Evolutionary conservation across 345 rosid species (phyloP), one percentile per base, ranked within the genome.

Genomic region (Syzygium jambos): DNA sequence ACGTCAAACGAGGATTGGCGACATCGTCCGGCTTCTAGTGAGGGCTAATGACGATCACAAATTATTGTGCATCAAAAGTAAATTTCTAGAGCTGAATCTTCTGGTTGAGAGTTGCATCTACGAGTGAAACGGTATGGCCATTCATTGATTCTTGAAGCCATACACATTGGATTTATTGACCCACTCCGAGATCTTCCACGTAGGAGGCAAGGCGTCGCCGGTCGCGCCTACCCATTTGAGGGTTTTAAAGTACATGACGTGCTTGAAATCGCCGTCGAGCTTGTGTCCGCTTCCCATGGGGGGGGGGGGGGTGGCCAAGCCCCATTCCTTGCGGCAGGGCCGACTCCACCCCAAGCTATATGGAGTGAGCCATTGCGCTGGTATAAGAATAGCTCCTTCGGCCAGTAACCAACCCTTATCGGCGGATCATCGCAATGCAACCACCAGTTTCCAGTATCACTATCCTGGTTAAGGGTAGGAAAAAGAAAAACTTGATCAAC

Each of bases 11-110:
- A 15, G 41, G 34, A 41, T 19, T 29, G 16, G 9, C 19, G 15
- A n/a, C 73, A 38, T 61, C 1, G 1, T 4, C 73, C 5, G 1
- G 1, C 41, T 15, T 29, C 41, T 63, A 3, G 41, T 30, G 43
- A 16, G 78, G 78, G 6, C 16, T 7, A 22, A 22, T 0, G 22
- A 30, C 1, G 0, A 29, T 65, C 78, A 16, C 11, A 16, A 30
- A 15, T 30, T 30, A 65, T 29, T 7, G 11, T 65, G 43, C 43
- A 30, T 65, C 3, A 2, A 65, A 30, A 65, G 41, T 30, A 4
- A 4, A 65, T 16, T 6, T 29, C 19, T 65, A 15, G 3, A 29
- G 1, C 0, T 0, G 1, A 14, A 3, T 65, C 3, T 1, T 29
- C 3, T 29, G 0, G 11, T 65, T 3, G 30, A 15, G 41, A 65